A percentile compares a stretch with the other conserved stretches of the same genome.
These are phyloP conservation scores for Blastobotrys proliferans DNA, from an alignment of 1,139 yeast genomes.

Conservation along the genomic window DNA sequence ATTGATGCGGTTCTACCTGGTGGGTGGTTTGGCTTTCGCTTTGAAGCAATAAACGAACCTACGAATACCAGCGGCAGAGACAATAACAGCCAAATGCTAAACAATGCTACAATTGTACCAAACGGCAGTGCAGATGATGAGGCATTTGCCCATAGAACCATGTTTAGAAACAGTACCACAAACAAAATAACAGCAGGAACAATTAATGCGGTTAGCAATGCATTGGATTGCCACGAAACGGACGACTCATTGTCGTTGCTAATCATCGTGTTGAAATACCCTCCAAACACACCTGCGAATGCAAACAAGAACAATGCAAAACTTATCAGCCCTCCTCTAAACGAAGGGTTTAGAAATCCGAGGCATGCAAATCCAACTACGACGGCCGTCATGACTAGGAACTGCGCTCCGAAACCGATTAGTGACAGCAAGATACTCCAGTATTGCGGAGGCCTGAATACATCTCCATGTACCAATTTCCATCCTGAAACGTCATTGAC, in stretches of 20 bases:
- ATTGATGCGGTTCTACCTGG: slow-evolving; percentile 33
- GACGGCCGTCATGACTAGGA: slow-evolving; percentile 59
- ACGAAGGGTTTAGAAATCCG: slow-evolving; percentile 54
- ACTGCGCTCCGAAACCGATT: slow-evolving; percentile 73
- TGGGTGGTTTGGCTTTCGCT: slow-evolving; percentile 7
- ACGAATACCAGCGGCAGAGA: slow-evolving; percentile 71
- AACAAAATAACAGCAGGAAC: slow-evolving; percentile 58
- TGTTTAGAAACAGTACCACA: slow-evolving; percentile 54
- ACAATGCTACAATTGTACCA: slow-evolving; percentile 58
- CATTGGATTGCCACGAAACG: slow-evolving; percentile 28
- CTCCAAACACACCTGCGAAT: slow-evolving; percentile 68
- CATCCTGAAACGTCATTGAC: slow-evolving; percentile 42
- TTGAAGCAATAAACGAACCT: slow-evolving; percentile 60
- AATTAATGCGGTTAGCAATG: slow-evolving; percentile 33
- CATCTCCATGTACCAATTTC: slow-evolving; percentile 53
- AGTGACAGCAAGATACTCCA: slow-evolving; percentile 50
- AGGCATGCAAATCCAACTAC: slow-evolving; percentile 56
- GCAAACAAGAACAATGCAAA: slow-evolving; percentile 59
- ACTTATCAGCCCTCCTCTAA: slow-evolving; percentile 63
- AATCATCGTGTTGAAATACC: slow-evolving; percentile 63
- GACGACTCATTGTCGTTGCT: slow-evolving; percentile 39
- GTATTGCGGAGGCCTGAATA: slow-evolving; percentile 48
- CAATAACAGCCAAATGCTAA: slow-evolving; percentile 54
- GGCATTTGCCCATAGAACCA: slow-evolving; percentile 71
- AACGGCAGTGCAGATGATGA: slow-evolving; percentile 78